Percentiles rank a stretch among this genome's conserved stretches.
Evolutionary conservation across 2,329 filamentous ascomycete genomes (phyloP).

Genomic region (Aureobasidium leucospermi): DNA sequence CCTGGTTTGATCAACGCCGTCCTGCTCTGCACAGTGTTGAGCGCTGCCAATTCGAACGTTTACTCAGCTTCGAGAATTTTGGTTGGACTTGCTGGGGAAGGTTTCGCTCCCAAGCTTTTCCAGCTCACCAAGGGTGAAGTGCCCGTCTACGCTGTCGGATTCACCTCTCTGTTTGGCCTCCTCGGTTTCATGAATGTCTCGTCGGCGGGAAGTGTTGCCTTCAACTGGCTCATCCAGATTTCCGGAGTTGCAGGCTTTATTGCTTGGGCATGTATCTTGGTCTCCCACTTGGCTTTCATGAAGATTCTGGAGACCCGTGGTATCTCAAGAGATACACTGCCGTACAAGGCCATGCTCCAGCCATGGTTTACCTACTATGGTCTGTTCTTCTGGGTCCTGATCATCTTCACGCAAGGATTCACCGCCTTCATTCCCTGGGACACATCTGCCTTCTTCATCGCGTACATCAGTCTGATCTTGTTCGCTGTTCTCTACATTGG

Average conservation of each 20-base stretch:
- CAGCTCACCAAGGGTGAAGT: constrained; percentile 34
- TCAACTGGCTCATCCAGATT: constrained; percentile 65
- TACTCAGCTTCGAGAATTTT: constrained; percentile 64
- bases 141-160: constrained; percentile 38
- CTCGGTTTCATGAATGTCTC: constrained; percentile 71
- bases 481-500: constrained; percentile 62
- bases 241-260: constrained; percentile 48
- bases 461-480: constrained; percentile 64
- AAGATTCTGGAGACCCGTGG: constrained; percentile 62
- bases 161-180: constrained; percentile 50
- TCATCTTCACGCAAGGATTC: constrained; percentile 42
- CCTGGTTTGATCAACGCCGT: constrained; percentile 62
- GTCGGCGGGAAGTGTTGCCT: constrained; percentile 56
- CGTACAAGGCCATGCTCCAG: constrained; percentile 62
- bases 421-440: constrained; percentile 52
- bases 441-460: constrained; percentile 63
- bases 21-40: constrained; percentile 56
- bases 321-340: constrained; percentile 56
- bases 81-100: constrained; percentile 53
- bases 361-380: constrained; percentile 58
- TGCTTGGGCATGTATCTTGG: constrained; percentile 67
- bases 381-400: constrained; percentile 51
- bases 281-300: constrained; percentile 59
- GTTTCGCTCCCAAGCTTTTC: constrained; percentile 38
- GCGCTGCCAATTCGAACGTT: constrained; percentile 33